Percentiles rank a stretch among this genome's conserved stretches.
Evolutionary conservation across 345 rosid species (phyloP).

Genomic region (Syzygium jambos): DNA sequence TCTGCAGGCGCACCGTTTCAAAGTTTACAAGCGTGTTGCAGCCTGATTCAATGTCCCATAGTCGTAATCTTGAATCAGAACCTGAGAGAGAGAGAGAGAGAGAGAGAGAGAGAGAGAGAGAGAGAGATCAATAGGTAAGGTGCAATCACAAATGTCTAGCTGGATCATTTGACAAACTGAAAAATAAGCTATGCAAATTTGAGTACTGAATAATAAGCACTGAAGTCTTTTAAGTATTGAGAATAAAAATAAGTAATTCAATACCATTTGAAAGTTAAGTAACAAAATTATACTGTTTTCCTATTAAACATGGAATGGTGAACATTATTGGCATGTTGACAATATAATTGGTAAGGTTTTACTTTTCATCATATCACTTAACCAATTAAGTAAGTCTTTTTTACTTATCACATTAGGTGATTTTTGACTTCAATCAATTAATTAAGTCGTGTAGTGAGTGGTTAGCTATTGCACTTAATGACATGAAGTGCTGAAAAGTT

Average conservation of each 20-base stretch:
- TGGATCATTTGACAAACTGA: background rate
- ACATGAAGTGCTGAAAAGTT: background rate
- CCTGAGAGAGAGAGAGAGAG: conserved; percentile 32
- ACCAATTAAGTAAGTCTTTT: background rate
- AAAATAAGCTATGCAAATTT: background rate
- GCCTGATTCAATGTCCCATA: conserved; percentile 94
- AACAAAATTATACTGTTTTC: background rate
- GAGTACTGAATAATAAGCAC: background rate
- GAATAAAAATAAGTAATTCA: background rate
- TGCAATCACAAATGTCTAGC: background rate
- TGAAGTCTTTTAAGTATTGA: background rate
- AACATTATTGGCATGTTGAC: background rate
- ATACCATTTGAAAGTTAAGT: background rate
- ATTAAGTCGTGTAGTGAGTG: background rate
- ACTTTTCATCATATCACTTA: background rate
- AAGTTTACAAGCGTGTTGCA: conserved; percentile 88
- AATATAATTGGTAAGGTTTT: background rate
- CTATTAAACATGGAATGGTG: background rate
- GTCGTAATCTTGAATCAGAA: conserved; percentile 87
- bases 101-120: background rate
- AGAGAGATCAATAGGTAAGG: background rate
- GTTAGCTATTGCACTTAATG: background rate
- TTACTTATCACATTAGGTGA: background rate
- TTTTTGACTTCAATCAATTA: background rate
- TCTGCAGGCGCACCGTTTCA: conserved; percentile 77